A percentile compares a stretch with the other conserved stretches of the same genome.
Evolutionary conservation across 2,329 filamentous ascomycete species (phyloP).

Genomic region (Alternaria gansuensis): DNA sequence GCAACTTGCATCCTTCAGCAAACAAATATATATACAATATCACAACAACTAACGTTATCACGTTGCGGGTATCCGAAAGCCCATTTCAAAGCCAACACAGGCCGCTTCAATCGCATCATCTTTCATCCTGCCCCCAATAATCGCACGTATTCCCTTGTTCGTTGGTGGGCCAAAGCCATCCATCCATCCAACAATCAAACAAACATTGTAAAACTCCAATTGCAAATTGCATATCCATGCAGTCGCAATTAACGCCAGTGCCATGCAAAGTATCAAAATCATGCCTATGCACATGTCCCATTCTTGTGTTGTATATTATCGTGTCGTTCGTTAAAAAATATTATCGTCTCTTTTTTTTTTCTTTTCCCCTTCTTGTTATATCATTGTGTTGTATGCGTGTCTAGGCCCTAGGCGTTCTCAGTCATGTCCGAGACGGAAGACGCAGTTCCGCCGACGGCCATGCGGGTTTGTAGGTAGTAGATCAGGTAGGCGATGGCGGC

Average conservation of each 20-base stretch:
- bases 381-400: background rate
- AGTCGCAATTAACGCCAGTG: conserved; percentile 9
- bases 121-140: background rate
- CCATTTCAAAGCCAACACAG: background rate
- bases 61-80: conserved; percentile 17
- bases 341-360: background rate
- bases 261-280: conserved; percentile 6
- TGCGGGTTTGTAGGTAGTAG: conserved; percentile 59
- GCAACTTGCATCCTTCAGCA: background rate
- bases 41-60: conserved; percentile 3
- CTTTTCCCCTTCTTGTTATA: background rate
- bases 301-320: background rate
- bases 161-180: background rate
- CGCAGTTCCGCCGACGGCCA: conserved; percentile 50
- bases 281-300: too few species aligned
- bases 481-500: conserved; percentile 60
- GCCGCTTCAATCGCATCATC: conserved; percentile 11
- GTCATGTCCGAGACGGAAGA: conserved; percentile 47
- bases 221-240: conserved; percentile 8
- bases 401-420: conserved; percentile 15
- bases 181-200: background rate
- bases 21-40: conserved; percentile 1
- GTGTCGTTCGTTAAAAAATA: conserved; percentile 5
- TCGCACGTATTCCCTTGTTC: too few species aligned
- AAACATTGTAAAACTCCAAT: background rate